Base-by-base conservation (phyloP, 2,329 filamentous ascomycete species). In the Apiospora sp. region DNA sequence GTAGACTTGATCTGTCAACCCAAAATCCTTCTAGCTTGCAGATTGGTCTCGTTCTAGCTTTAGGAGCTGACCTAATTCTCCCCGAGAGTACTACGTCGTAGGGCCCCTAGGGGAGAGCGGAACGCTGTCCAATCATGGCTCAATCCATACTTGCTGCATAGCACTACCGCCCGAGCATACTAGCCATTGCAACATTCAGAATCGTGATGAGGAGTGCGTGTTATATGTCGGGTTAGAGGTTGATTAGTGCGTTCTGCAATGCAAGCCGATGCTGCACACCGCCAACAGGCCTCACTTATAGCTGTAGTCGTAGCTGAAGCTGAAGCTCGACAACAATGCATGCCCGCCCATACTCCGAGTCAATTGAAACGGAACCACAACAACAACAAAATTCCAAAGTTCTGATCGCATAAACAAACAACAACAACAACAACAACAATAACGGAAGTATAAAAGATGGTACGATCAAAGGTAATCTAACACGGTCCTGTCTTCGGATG, bases 1-100 rank as follows among this genome's bases (percentile, higher is more conserved):
- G 51, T 19, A 19, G 19, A 64, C 58, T 64, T 64, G 58, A 64
- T 64, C 58, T 64, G 30, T 64, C 58, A 41, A 41, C 34, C 58
- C 58, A 64, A 41, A 41, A 64, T 64, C 58, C 34, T 64, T 41
- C 58, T 64, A 64, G 58, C 58, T 64, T 64, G 58, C 54, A 37
- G 30, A 30, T 37, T 37, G 27, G 19, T 22, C 16, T 27, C 51
- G 13, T 58, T 34, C 51, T 58, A 58, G 51, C 30, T 24, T 27
- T 19, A 58, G 51, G 27, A 58, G 51, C 51, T 58, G 51, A 37
- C 37, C 37, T 37, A 37, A 37, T 61, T 64, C 13, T 64, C 58
- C 58, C 58, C 58, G 58, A 64, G 58, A 64, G 19, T 22, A 64
- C n/a, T n/a, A n/a, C n/a, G n/a, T n/a, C 2, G 27, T 30, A 30